Percentiles rank a stretch among this genome's conserved stretches.
phyloP scores from a whole-genome alignment of 768 basidiomycete species.

The Arthromyces matolae region DNA sequence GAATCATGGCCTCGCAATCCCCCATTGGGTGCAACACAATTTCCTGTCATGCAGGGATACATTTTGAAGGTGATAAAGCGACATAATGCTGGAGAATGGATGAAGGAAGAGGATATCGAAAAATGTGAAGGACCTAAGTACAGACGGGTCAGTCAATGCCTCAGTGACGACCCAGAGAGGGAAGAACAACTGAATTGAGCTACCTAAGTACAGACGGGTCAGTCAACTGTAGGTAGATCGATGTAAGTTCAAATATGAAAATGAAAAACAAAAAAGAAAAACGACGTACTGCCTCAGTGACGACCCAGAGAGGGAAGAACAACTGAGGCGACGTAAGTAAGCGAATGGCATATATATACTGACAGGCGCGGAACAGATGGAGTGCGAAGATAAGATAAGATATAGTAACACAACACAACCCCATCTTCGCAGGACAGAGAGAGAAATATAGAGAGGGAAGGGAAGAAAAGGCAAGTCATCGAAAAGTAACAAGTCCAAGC shows the following conservation, averaged over 20 bases:
- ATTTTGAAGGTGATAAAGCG: too few relatives aligned
- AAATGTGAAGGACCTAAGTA: too few relatives aligned
- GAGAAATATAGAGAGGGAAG: not conserved
- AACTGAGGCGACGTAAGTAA: not conserved
- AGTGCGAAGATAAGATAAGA: not conserved
- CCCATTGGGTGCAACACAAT: too few relatives aligned
- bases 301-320: not conserved
- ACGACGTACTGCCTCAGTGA: not conserved
- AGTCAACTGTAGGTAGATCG: not conserved
- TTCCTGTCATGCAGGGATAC: too few relatives aligned
- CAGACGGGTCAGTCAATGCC: too few relatives aligned
- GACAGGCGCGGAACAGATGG: not conserved
- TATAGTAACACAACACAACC: not conserved
- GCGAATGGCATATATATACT: not conserved
- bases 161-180: not conserved
- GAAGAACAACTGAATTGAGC: not conserved
- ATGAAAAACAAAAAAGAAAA: not conserved
- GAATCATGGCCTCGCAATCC: too few relatives aligned
- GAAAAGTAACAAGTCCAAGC: slow-evolving; percentile 7
- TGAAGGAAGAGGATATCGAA: too few relatives aligned
- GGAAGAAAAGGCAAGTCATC: not conserved
- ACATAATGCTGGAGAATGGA: too few relatives aligned
- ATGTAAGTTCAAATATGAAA: not conserved
- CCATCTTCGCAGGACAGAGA: not conserved
- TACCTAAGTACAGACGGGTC: not conserved